Evolutionary conservation across 2,329 filamentous ascomycete genomes (phyloP), one percentile per base, ranked within the genome.

Genomic region (Penicillium sp.): DNA sequence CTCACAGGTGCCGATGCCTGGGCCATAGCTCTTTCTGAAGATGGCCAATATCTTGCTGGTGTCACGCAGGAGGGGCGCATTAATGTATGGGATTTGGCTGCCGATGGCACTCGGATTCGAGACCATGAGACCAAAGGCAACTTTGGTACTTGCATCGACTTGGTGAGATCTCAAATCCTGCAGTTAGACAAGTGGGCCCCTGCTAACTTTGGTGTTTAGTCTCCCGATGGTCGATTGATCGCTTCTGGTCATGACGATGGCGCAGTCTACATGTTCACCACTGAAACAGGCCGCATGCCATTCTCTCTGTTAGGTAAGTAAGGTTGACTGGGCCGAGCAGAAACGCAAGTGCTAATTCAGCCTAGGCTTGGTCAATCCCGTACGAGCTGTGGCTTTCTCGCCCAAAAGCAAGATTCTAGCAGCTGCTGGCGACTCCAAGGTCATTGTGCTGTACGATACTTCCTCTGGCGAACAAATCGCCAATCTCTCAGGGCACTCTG

Each of bases 191-290:
- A 27, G 10, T 33, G 29, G 4, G 4, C n/a, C 53, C 29, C 2
- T 46, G 13, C 41, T 60, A 38, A 62, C 45, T 19, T 27, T 10
- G 49, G 7, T 36, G 13, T 49, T 39, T 34, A 85, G 83, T 87
- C 84, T 58, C 72, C 78, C 21, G 89, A 99, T 73, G 93, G 92
- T 52, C 87, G 85, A 61, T 89, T 91, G 73, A 95, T 92, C 31
- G 93, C 92, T 4, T 95, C 89, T 51, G 94, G 94, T 0, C 93
- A 99, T 75, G 90, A 96, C 72, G 96, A 90, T 68, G 94, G 94
- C 16, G 87, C 87, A 13, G 84, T 97, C 61, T 97, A 97, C 76
- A 86, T 99, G 60, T 99, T 97, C 81, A 92, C 92, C 79, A 97
- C 96, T 68, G 88, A 92, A 65, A 91, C 89, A 0, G 90, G 91